Conservation (phyloP, 169 alveolate species). For the Sarcocystis neurona region DNA sequence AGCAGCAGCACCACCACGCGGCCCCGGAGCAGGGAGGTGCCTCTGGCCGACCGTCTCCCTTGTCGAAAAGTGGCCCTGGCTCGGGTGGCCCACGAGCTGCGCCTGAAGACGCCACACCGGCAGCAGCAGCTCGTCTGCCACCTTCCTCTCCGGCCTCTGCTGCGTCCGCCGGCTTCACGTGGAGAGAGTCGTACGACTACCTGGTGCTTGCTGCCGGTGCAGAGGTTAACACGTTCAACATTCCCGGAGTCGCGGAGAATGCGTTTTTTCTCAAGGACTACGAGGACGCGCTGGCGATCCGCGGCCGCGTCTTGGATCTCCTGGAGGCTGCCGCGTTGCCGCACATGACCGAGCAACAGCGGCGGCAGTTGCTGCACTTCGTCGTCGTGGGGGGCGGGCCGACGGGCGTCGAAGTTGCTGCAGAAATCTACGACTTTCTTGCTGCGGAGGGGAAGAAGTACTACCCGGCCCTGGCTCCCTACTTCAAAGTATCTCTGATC, state of each 20-base stretch:
- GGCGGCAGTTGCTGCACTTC: constrained; percentile 59
- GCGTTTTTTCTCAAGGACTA: constrained; percentile 60
- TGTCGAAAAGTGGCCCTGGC: too few relatives aligned
- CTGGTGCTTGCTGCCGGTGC: constrained; percentile 68
- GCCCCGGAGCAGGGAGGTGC: neutral
- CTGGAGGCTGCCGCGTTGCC: constrained; percentile 61
- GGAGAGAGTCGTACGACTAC: constrained; percentile 60
- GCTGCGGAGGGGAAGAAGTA: constrained; percentile 14
- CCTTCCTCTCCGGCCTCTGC: neutral
- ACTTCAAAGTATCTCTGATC: constrained; percentile 28
- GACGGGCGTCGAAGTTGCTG: constrained; percentile 70
- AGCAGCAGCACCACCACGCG: too few relatives aligned
- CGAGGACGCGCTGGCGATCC: constrained; percentile 61
- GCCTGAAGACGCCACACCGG: neutral
- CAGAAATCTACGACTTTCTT: constrained; percentile 64
- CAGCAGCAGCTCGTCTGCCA: too few relatives aligned
- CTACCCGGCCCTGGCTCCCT: constrained; percentile 30
- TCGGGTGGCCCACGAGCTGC: too few relatives aligned
- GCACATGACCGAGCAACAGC: constrained; percentile 42
- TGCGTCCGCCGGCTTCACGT: constrained; percentile 17
- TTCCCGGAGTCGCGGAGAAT: constrained; percentile 65
- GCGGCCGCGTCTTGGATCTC: constrained; percentile 5
- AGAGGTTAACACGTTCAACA: constrained; percentile 57
- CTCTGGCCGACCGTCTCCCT: too few relatives aligned
- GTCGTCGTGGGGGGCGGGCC: constrained; percentile 73